Evolutionary conservation across 805 yeast genomes (phyloP), one percentile per base, ranked within the genome.

Genomic region (Yarrowia sp.): DNA sequence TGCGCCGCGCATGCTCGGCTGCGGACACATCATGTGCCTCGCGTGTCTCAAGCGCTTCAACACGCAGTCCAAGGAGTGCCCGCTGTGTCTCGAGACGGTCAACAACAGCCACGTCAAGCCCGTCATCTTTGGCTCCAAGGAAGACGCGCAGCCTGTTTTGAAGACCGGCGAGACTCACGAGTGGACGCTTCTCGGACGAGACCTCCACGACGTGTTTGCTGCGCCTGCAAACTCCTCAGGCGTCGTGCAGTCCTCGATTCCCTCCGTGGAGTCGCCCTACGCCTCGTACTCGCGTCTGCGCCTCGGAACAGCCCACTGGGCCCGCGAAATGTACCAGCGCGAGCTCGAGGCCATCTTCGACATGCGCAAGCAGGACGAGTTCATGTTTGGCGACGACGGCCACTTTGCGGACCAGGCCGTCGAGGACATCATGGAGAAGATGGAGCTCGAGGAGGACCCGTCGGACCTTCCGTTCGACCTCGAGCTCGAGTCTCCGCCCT

Each of bases 1-100:
- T 16, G 97, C 97, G 0, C 97, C 99, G 2, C 78, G 98, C 62
- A 96, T 94, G 98, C 85, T 90, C 27, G 81, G 85, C 12, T 94
- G 99, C 76, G 99, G 99, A 5, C 99, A 94, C 71, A 80, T 91
- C 14, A 83, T 94, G 69, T 94, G 99, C 70, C 79, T 83, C 62
- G 83, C 91, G 13, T 94, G 99, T 72, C 73, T 93, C 29, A 72
- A 91, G 62, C 82, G 91, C 46, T 82, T 88, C 68, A 75, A 90
- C 44, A 83, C 85, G 18, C 77, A 77, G 22, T 69, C 74, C 62
- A 84, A 83, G 59, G 89, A 84, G 46, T 92, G 97, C 71, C 97
- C 97, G 0, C 73, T 92, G 24, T 92, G 97, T 73, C 78, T 84
- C 4, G 83, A 84, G 49, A 73, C 75, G 39, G 77, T 87, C 10